Percentiles rank a stretch among this genome's conserved stretches.
These are phyloP conservation scores for Haplosporangium sp. DNA, from an alignment of 371 early-diverging fungal species.

Conservation along the genomic window DNA sequence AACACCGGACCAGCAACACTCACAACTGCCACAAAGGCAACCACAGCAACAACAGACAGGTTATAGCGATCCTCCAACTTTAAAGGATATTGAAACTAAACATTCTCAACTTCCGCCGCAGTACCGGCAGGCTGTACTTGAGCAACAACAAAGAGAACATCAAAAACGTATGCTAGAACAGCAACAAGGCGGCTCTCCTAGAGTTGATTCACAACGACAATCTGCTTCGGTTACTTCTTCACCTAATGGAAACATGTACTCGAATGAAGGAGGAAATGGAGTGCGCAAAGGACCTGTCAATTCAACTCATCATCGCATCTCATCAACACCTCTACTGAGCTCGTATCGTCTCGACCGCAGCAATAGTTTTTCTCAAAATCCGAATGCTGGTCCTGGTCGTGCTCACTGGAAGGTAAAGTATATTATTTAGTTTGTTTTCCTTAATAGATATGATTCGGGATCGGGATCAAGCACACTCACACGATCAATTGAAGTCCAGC, in stretches of 20 bases:
- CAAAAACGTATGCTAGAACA: conserved; percentile 39
- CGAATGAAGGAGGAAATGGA: conserved; percentile 7
- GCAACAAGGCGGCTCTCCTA: conserved; percentile 17
- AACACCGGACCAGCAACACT: conserved; percentile 26
- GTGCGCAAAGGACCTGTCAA: conserved; percentile 5
- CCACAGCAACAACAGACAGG: conserved; percentile 18
- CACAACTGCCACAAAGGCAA: conserved; percentile 27
- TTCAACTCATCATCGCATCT: conserved; percentile 40
- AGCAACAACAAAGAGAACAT: conserved; percentile 50
- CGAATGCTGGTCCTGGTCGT: conserved; percentile 34
- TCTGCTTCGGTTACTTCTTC: conserved; percentile 27
- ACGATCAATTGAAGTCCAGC: conserved; percentile 9
- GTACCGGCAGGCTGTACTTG: conserved; percentile 54
- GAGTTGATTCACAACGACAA: conserved; percentile 21
- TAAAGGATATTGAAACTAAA: conserved; percentile 48
- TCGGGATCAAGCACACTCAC: not conserved
- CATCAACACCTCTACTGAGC: conserved; percentile 26
- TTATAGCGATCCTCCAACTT: conserved; percentile 36
- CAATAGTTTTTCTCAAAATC: not conserved
- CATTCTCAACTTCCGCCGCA: conserved; percentile 54
- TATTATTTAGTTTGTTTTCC: not conserved
- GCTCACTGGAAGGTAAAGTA: conserved; percentile 57
- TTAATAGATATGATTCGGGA: no score
- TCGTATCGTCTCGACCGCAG: conserved; percentile 25
- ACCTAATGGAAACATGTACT: conserved; percentile 4